Percentiles rank a stretch among this genome's conserved stretches.
phyloP scores from a whole-genome alignment of 345 rosid genomes.

The Arabis alpina region DNA sequence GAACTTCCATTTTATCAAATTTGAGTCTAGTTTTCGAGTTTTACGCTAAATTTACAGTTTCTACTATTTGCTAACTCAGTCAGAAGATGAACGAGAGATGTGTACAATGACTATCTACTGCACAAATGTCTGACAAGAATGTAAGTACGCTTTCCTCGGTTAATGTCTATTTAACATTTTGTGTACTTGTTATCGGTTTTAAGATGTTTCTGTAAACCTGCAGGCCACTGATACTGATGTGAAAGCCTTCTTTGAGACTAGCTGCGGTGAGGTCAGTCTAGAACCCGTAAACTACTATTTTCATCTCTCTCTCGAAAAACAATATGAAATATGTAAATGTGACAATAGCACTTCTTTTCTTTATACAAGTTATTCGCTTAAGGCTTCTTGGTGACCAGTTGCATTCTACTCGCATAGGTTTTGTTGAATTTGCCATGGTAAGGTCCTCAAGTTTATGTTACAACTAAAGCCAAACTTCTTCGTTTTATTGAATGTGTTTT shows the following conservation, averaged over 20 bases:
- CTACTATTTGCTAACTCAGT: conserved; percentile 52
- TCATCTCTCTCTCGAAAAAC: conserved; percentile 2
- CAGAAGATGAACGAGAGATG: conserved; percentile 94
- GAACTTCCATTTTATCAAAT: background rate
- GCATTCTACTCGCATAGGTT: conserved; percentile 89
- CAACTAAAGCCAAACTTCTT: background rate
- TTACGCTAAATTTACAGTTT: background rate
- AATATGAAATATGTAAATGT: conserved; percentile 3
- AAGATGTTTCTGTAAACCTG: conserved; percentile 15
- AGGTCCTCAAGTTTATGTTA: too few species aligned
- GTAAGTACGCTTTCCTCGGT: conserved; percentile 35
- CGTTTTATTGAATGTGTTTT: conserved; percentile 16
- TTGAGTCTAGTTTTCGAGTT: background rate
- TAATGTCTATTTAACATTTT: background rate
- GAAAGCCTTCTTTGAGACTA: conserved; percentile 64
- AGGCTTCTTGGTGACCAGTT: conserved; percentile 82
- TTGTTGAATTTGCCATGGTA: conserved; percentile 88
- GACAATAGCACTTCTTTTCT: too few species aligned
- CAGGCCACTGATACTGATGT: conserved; percentile 79
- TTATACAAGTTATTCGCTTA: conserved; percentile 69
- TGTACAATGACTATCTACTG: conserved; percentile 86
- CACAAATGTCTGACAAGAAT: conserved; percentile 89
- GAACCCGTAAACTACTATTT: background rate
- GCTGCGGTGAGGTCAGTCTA: conserved; percentile 84
- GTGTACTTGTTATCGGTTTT: background rate